These are phyloP conservation scores for Ceriops tagal DNA, from an alignment of 345 rosid genomes.

Conservation along the genomic window DNA sequence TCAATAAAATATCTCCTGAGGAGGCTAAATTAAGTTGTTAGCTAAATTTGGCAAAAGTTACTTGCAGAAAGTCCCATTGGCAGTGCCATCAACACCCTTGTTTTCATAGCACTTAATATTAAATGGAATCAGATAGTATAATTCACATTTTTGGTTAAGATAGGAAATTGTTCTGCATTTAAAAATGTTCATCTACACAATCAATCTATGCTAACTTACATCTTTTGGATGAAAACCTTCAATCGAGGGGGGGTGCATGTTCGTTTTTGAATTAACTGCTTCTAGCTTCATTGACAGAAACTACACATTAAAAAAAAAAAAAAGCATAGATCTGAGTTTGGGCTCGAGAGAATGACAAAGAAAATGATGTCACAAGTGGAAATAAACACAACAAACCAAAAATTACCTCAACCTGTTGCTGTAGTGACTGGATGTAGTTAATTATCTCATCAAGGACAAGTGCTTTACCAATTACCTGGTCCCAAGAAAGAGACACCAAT, in stretches of 20 bases:
- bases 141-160: background rate
- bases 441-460: constrained; percentile 86
- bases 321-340: constrained; percentile 9
- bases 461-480: constrained; percentile 85
- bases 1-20: background rate
- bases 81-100: background rate
- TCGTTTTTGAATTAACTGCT: constrained; percentile 27
- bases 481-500: background rate
- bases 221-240: constrained; percentile 26
- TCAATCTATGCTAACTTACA: constrained; percentile 12
- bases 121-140: background rate
- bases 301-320: constrained; percentile 13
- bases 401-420: constrained; percentile 80
- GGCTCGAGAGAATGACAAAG: constrained; percentile 1
- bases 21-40: background rate
- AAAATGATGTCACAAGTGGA: background rate
- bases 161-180: background rate
- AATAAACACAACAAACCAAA: background rate
- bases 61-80: background rate
- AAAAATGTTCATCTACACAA: constrained; percentile 6
- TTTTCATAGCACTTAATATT: background rate
- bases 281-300: constrained; percentile 33
- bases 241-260: constrained; percentile 14
- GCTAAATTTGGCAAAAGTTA: background rate
- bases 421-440: constrained; percentile 83